These are phyloP conservation scores for Agaricus blazei DNA, from an alignment of 768 basidiomycete species.

Conservation along the genomic window DNA sequence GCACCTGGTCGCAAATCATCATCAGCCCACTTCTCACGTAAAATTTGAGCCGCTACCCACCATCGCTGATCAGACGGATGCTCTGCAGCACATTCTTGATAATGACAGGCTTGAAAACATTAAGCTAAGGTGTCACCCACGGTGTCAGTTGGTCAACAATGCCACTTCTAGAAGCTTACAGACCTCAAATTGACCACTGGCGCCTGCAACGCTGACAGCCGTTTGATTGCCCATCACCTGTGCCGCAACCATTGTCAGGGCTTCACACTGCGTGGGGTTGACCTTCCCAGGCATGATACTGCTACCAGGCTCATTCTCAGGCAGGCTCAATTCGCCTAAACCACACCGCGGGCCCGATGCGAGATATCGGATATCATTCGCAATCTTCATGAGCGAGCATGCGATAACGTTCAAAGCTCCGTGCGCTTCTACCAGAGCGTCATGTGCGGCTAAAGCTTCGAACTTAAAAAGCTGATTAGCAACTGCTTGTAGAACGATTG, in stretches of 20 bases:
- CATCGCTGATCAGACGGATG: constrained; percentile 90
- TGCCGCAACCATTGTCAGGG: constrained; percentile 96
- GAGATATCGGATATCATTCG: constrained; percentile 97
- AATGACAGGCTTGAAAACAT: constrained; percentile 99
- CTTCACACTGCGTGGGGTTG: constrained; percentile 99
- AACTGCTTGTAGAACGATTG: neutral
- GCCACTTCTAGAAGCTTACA: constrained; percentile 13
- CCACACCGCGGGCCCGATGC: constrained; percentile 98
- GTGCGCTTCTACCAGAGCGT: constrained; percentile 95
- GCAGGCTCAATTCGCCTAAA: constrained; percentile 88
- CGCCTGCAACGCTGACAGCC: constrained; percentile 84
- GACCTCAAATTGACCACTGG: constrained; percentile 97
- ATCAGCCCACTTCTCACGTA: constrained; percentile 8
- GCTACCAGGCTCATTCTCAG: constrained; percentile 98
- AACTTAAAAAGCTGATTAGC: constrained; percentile 49
- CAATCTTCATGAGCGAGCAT: constrained; percentile 99
- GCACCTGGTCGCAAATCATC: constrained; percentile 43
- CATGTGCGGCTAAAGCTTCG: constrained; percentile 96
- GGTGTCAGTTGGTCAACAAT: constrained; percentile 6
- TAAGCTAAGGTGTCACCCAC: constrained; percentile 49
- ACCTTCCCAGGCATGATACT: constrained; percentile 99
- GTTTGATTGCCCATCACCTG: constrained; percentile 99
- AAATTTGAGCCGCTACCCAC: constrained; percentile 32
- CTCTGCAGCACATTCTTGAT: constrained; percentile 98
- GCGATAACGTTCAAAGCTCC: constrained; percentile 95